Evolutionary conservation across 805 yeast species (phyloP), one percentile per base, ranked within the genome.

Genomic region (Hagleromyces aurorensis): DNA sequence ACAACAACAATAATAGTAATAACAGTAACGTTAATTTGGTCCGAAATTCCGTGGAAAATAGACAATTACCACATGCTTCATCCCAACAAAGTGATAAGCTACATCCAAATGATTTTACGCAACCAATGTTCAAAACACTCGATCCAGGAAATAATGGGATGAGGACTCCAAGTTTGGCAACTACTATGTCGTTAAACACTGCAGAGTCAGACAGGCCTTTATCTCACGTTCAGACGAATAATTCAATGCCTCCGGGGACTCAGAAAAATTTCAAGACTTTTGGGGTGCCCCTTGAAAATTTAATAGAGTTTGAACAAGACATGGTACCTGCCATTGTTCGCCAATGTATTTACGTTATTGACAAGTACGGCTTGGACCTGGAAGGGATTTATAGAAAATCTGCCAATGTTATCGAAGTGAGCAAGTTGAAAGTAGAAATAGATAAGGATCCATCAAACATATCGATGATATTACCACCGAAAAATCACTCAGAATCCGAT

Each of bases 351-450:
- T 78, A 77, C 40, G 78, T 87, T 6, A 76, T 91, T 19, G 97
- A 91, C 50, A 69, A 67, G 22, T 77, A 80, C 52, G 99, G 99
- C 2, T 54, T 80, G 21, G 78, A 83, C 29, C 63, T 82, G 19
- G 96, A 86, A 52, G 97, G 97, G 1, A 78, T 91, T 19, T 91
- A 91, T 55, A 67, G 96, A 33, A 75, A 84, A 19, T 76, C 82
- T 30, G 96, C 96, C 0, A 83, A 80, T 53, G 73, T 71, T 23
- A 56, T 76, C 6, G 78, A 81, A 22, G 78, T 91, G 8, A 79
- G 78, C 42, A 81, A 76, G 37, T 61, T 89, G 38, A 75, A 70
- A 43, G 78, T 73, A 13, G 65, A 76, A 27, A 80, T 89, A 28
- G 87, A 82, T 52, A 59, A 61, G 27, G 85, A 87, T 49, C 89